Percentiles rank a stretch among this genome's conserved stretches.
phyloP scores from a whole-genome alignment of 768 basidiomycete genomes.

The Tricholoma sp. region DNA sequence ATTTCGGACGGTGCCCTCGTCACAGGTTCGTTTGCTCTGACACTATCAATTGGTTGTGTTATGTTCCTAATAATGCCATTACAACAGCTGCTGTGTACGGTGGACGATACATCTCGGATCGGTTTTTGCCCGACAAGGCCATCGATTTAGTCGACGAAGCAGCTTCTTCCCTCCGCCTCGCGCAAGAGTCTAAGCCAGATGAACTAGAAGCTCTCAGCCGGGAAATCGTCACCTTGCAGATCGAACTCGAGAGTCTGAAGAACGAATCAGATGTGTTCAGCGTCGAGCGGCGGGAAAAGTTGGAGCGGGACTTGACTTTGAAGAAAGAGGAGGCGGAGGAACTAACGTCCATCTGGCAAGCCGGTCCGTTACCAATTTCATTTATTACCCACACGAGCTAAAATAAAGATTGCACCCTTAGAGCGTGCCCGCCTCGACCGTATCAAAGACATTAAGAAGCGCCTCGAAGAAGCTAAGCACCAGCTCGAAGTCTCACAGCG shows the following conservation, averaged over 20 bases:
- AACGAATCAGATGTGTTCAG: conserved; percentile 85
- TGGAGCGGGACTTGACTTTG: conserved; percentile 54
- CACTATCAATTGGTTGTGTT: not conserved
- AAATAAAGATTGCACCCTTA: conserved; percentile 15
- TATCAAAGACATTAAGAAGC: conserved; percentile 67
- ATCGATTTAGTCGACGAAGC: conserved; percentile 94
- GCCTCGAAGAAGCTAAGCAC: conserved; percentile 77
- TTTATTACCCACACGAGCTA: not conserved
- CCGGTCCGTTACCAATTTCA: conserved; percentile 38
- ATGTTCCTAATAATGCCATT: not conserved
- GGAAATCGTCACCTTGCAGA: conserved; percentile 81
- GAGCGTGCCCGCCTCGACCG: conserved; percentile 66
- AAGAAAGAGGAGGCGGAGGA: conserved; percentile 61
- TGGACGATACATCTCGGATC: conserved; percentile 81
- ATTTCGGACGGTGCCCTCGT: conserved; percentile 87
- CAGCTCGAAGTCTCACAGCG: conserved; percentile 86
- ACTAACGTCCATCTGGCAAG: conserved; percentile 67
- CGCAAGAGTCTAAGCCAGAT: conserved; percentile 86
- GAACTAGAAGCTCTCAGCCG: conserved; percentile 78
- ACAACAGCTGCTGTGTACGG: conserved; percentile 72
- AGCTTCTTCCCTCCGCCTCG: conserved; percentile 77
- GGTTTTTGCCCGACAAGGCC: conserved; percentile 87
- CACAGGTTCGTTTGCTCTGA: conserved; percentile 45
- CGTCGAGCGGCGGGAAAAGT: conserved; percentile 61
- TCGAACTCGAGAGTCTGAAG: conserved; percentile 85